Conservation (phyloP, 768 basidiomycete genomes). For the Inosperma sp. region DNA sequence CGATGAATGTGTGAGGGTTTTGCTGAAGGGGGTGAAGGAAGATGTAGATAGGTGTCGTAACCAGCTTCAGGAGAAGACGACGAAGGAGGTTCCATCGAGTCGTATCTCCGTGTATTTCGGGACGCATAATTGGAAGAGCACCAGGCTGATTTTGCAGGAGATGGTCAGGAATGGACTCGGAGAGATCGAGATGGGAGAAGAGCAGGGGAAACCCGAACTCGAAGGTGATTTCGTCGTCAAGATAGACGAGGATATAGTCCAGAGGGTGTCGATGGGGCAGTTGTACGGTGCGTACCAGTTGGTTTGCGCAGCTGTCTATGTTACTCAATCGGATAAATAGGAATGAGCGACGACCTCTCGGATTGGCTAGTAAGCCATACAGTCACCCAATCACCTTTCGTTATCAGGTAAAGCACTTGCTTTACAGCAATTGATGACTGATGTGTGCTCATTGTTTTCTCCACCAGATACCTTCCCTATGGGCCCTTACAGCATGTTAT, state of each 20-base stretch:
- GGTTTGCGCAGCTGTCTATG: background rate
- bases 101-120: slow-evolving; percentile 72
- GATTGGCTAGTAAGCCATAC: slow-evolving; percentile 75
- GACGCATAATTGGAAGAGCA: slow-evolving; percentile 80
- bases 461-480: slow-evolving; percentile 62
- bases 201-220: background rate
- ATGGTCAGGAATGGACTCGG: slow-evolving; percentile 57
- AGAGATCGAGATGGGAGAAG: slow-evolving; percentile 17
- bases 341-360: slow-evolving; percentile 46
- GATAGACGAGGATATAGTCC: slow-evolving; percentile 53
- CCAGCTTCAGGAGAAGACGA: background rate
- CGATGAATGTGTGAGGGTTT: slow-evolving; percentile 51
- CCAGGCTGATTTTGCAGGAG: slow-evolving; percentile 54
- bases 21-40: slow-evolving; percentile 53
- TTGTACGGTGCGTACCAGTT: slow-evolving; percentile 59
- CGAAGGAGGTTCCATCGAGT: slow-evolving; percentile 7
- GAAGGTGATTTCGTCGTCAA: slow-evolving; percentile 21
- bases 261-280: slow-evolving; percentile 73
- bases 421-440: slow-evolving; percentile 3
- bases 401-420: slow-evolving; percentile 57
- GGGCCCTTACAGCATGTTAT: slow-evolving; percentile 73
- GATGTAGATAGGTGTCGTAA: slow-evolving; percentile 36
- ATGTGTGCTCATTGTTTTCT: background rate
- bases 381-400: slow-evolving; percentile 58
- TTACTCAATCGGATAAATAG: background rate